Evolutionary conservation across 305 asterid genomes (phyloP).

Genomic region (Solanum hybrid): DNA sequence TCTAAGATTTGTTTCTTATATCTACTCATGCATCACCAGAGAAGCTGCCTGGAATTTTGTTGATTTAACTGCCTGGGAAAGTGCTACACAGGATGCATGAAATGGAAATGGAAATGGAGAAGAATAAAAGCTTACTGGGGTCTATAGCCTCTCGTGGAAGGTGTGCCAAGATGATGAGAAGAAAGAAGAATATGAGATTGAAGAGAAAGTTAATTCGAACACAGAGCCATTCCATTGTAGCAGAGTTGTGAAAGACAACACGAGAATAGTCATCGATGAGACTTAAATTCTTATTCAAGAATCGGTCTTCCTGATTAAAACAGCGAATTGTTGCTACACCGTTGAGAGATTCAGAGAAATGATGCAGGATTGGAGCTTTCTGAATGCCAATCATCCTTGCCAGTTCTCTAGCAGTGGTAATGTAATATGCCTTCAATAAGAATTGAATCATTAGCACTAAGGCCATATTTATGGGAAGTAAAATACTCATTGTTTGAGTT

Average conservation of each 20-base stretch:
- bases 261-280: slow-evolving; percentile 67
- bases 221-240: slow-evolving; percentile 88
- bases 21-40: background rate
- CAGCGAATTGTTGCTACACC: slow-evolving; percentile 68
- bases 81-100: background rate
- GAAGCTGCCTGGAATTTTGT: background rate
- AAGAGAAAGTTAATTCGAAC: slow-evolving; percentile 72
- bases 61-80: background rate
- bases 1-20: background rate
- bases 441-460: background rate
- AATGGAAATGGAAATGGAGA: background rate
- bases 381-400: slow-evolving; percentile 70
- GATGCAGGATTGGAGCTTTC: slow-evolving; percentile 79
- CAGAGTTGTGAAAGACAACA: slow-evolving; percentile 55
- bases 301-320: slow-evolving; percentile 57
- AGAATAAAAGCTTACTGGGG: slow-evolving; percentile 46
- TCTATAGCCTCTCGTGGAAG: slow-evolving; percentile 64
- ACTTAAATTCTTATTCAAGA: slow-evolving; percentile 32
- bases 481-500: background rate
- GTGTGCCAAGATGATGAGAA: slow-evolving; percentile 59
- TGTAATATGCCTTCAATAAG: slow-evolving; percentile 54
- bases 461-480: background rate
- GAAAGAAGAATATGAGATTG: slow-evolving; percentile 70
- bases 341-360: slow-evolving; percentile 60
- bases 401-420: slow-evolving; percentile 62